Base-by-base conservation (phyloP, 2,329 filamentous ascomycete species). In the Dothistroma pini region DNA sequence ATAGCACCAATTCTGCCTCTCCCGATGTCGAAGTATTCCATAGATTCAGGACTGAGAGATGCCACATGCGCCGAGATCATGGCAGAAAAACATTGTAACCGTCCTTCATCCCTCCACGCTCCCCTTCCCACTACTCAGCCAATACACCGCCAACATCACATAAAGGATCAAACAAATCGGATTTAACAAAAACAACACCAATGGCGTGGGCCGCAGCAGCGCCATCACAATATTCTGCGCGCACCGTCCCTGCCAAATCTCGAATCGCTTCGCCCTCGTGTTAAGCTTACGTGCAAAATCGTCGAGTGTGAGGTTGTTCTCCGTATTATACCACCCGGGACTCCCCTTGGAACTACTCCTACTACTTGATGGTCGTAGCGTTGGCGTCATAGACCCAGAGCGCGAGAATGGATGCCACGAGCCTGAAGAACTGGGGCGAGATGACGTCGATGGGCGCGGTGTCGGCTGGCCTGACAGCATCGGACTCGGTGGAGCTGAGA, bases 171-270 rank as follows among this genome's bases (percentile, higher is more conserved):
- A 59, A 48, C 61, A 61, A 32, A 72, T 57, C 55, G 71, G 71
- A 63, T 73, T 71, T 54, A 72, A 68, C 48, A 71, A 52, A 48
- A 73, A 69, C 54, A 73, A 49, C 35, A 70, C 65, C 41, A 72
- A 34, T 19, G 70, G 68, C 58, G 70, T 71, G 4, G 70, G 70
- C 47, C 69, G 58, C 56, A 72, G 63, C 35, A 73, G 57, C 2
- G 67, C 71, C 71, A 73, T 73, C 16, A 73, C 70, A 19, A 70
- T 59, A 59, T 70, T 71, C 60, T 71, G 68, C 41, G 66, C 70
- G 57, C 70, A 73, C 19, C 57, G 59, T 19, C 61, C 59, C 54
- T 65, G 60, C 57, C 66, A 72, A 16, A 66, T 65, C 58, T 72
- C 69, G 41, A 72, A 61, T 3, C 66, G 65, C 56, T 66, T 67